phyloP scores from a whole-genome alignment of 2,329 filamentous ascomycete genomes.

The Apiospora saccharicola region DNA sequence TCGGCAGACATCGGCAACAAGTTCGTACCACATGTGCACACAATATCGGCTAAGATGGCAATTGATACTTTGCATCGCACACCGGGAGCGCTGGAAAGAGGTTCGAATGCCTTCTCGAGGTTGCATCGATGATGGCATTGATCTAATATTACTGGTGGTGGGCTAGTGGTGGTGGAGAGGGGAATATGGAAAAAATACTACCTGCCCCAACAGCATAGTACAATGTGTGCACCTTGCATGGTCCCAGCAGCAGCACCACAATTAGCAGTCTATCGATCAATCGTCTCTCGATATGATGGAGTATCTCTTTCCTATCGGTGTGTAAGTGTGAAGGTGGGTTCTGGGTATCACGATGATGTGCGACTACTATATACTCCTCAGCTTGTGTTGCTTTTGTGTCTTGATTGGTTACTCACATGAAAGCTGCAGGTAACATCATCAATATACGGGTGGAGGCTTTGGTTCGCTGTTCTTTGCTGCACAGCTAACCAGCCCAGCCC shows the following conservation, averaged over 20 bases:
- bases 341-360: background rate
- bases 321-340: background rate
- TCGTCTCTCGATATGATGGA: background rate
- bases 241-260: background rate
- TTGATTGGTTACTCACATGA: background rate
- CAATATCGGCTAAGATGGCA: background rate
- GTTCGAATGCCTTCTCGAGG: background rate
- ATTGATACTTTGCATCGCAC: background rate
- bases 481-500: too few species aligned
- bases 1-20: background rate
- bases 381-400: constrained; percentile 1
- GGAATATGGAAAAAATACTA: constrained; percentile 12
- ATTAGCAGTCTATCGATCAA: constrained; percentile 10
- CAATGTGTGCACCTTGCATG: background rate
- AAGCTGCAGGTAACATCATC: background rate
- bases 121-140: constrained; percentile 11
- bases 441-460: background rate
- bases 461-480: background rate
- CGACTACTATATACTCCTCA: background rate
- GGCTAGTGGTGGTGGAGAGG: background rate
- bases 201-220: constrained; percentile 4
- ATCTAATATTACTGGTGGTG: constrained; percentile 6
- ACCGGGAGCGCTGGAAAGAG: background rate
- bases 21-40: background rate
- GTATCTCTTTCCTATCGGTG: background rate